Conservation (phyloP, 306 rosid species). For the Cucurbita ficifolia region DNA sequence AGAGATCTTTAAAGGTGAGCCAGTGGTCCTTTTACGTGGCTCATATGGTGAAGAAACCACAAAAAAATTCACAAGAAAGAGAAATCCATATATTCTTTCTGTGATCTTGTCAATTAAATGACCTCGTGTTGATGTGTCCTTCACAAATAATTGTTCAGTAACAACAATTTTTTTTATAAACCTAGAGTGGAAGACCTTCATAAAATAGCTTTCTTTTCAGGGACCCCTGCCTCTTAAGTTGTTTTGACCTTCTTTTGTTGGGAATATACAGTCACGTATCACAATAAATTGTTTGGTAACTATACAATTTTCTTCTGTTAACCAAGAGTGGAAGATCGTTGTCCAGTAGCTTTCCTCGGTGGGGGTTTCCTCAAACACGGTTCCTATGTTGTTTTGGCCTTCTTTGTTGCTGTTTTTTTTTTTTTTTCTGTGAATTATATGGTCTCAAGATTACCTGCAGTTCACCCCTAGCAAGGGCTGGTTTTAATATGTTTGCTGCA, state of each 20-base stretch:
- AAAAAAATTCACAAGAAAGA: background rate
- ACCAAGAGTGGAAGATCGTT: background rate
- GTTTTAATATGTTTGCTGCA: conserved; percentile 91
- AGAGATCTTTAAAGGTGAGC: background rate
- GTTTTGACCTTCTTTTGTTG: background rate
- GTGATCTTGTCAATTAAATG: background rate
- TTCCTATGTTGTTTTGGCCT: background rate
- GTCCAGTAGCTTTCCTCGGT: background rate
- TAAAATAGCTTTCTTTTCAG: background rate
- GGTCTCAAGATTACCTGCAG: conserved; percentile 47
- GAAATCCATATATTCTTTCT: background rate
- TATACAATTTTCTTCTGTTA: background rate
- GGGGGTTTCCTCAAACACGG: background rate
- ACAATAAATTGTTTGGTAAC: too few species aligned
- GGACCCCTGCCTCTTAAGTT: background rate
- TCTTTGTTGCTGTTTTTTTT: background rate
- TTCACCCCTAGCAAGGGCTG: conserved; percentile 98
- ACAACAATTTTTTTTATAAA: background rate
- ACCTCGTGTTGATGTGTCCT: background rate
- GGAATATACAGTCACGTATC: too few species aligned
- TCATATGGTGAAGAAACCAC: background rate
- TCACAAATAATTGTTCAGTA: background rate
- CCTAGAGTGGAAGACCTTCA: background rate
- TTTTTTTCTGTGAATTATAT: background rate
- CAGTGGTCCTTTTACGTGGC: background rate